A percentile compares a stretch with the other conserved stretches of the same genome.
Conservation (phyloP, 768 basidiomycete genomes). For the Candolleomyces aberdarensis region DNA sequence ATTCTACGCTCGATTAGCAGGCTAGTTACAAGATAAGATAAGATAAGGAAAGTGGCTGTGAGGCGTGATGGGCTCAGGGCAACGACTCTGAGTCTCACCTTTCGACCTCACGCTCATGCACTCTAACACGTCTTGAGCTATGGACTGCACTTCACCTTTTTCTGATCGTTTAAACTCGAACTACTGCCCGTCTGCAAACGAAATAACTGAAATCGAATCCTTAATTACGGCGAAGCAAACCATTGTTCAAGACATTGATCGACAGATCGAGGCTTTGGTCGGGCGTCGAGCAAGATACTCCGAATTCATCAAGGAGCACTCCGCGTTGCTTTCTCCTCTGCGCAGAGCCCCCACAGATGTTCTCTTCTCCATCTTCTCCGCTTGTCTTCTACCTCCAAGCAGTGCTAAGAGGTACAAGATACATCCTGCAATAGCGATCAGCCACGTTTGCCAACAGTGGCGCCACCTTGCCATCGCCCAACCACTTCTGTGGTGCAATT, state of each 20-base stretch:
- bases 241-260: background rate
- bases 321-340: background rate
- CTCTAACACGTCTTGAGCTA: too few species aligned
- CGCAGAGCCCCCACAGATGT: background rate
- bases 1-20: too few species aligned
- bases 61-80: too few species aligned
- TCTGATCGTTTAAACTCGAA: background rate
- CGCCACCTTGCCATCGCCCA: background rate
- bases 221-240: background rate
- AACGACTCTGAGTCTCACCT: too few species aligned
- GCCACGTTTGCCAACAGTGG: background rate
- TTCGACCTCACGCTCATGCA: too few species aligned
- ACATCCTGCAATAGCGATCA: background rate
- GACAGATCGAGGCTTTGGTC: background rate
- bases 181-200: background rate
- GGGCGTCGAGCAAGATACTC: background rate
- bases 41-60: too few species aligned
- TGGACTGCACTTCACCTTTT: background rate
- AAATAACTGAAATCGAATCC: background rate
- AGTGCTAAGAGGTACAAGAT: background rate
- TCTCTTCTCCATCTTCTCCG: background rate
- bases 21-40: too few species aligned
- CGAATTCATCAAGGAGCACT: background rate
- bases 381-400: too few species aligned
- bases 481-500: background rate